phyloP scores from a whole-genome alignment of 306 rosid genomes.

The Corylus avellana region DNA sequence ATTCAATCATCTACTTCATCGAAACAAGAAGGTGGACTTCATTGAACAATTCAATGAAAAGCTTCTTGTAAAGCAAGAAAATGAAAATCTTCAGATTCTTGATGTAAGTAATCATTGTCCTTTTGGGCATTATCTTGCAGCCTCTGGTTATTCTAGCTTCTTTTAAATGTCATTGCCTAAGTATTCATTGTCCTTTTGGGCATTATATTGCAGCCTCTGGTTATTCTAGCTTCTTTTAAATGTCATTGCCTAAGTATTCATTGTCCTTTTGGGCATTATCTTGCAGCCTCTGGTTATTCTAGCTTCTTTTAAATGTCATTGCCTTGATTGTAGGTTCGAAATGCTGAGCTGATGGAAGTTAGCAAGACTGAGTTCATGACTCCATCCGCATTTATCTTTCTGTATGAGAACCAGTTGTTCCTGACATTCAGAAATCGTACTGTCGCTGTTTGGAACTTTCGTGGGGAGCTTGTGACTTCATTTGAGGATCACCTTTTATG shows the following conservation, averaged over 20 bases:
- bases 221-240: conserved; percentile 9
- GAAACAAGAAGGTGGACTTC: conserved; percentile 91
- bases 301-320: conserved; percentile 2
- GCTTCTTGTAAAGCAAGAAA: conserved; percentile 96
- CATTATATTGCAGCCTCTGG: background rate
- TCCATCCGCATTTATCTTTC: conserved; percentile 88
- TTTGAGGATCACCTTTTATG: conserved; percentile 94
- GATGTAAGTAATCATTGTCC: conserved; percentile 55
- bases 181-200: conserved; percentile 20
- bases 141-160: conserved; percentile 9
- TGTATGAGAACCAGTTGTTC: conserved; percentile 88
- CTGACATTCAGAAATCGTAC: conserved; percentile 82
- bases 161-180: conserved; percentile 18
- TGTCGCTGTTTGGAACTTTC: conserved; percentile 93
- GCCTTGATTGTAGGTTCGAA: conserved; percentile 58
- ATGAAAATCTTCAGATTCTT: conserved; percentile 93
- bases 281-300: conserved; percentile 9
- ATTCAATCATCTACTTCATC: conserved; percentile 83
- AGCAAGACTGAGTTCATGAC: conserved; percentile 83
- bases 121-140: background rate
- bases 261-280: background rate
- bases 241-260: conserved; percentile 29
- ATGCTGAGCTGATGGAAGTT: conserved; percentile 72
- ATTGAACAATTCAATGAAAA: conserved; percentile 97
- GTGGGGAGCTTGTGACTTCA: conserved; percentile 91